These are phyloP conservation scores for Saturnispora quitensis DNA, from an alignment of 805 yeast genomes.

Conservation along the genomic window DNA sequence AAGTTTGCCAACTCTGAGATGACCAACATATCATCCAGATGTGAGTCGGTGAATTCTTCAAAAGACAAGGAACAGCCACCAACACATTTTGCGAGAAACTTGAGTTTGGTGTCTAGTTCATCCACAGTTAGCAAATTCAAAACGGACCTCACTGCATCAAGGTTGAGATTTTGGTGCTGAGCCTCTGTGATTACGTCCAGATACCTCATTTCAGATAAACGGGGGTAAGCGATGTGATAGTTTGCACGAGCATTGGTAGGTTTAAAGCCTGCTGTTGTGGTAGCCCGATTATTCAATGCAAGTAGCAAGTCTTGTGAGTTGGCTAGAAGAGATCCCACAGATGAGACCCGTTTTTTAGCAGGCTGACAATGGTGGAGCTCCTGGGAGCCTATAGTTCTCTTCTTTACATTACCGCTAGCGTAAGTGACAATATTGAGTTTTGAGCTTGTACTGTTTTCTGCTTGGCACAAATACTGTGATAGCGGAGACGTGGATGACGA, in stretches of 20 bases:
- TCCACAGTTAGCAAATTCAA: not conserved
- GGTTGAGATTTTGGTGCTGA: not conserved
- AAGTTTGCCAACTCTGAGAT: constrained; percentile 4
- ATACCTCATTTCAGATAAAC: not conserved
- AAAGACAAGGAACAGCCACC: not conserved
- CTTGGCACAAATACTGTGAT: not conserved
- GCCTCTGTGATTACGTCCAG: not conserved
- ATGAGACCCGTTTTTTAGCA: not conserved
- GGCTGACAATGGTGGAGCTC: constrained; percentile 2
- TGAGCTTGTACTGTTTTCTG: not conserved
- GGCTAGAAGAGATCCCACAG: not conserved
- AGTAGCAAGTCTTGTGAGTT: not conserved
- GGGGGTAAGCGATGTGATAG: not conserved
- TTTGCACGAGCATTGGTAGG: not conserved
- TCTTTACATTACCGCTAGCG: not conserved
- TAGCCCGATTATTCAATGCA: not conserved
- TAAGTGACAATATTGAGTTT: not conserved
- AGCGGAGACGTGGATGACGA: no score
- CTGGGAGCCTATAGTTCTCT: not conserved
- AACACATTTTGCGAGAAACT: not conserved
- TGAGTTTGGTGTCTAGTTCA: constrained; percentile 2
- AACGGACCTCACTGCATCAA: not conserved
- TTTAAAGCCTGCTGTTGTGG: not conserved
- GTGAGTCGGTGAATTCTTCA: not conserved
- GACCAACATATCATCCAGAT: not conserved